Base-by-base conservation (phyloP, 75 land plant genomes). In the Cupressus sempervirens region DNA sequence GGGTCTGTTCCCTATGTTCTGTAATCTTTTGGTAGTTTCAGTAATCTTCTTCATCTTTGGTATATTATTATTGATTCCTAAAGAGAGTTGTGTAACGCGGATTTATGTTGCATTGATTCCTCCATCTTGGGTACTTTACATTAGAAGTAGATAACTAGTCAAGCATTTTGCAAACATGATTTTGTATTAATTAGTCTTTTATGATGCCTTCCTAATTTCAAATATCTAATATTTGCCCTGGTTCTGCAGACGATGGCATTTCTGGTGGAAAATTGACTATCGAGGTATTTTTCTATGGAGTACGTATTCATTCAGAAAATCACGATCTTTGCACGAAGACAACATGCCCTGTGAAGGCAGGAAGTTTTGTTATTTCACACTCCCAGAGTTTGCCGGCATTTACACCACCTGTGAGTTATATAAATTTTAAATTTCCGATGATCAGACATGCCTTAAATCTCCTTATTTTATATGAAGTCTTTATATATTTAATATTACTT, bases 401-500 rank as follows among this genome's bases (percentile, higher is more conserved):
- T 58, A 93, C 94, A n/a, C 94, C 94, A 38, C 94, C 96, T 36
- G 96, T 94, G 86, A 90, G 94, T 88, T 53, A 38, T 56, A 43
- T 43, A 43, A 26, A 8, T 43, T 40, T 77, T 41, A 43, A 26
- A 8, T 43, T 40, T 77, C 23, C 6, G 43, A 41, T 26, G 12
- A 43, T 10, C 6, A 41, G 12, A 77, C 46, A 23, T 41, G 43
- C n/a, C n/a, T 9, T 2, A 43, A 14, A 26, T 77, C 32, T 43
- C 29, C 11, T 38, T 43, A 23, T 43, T 11, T 12, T 26, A 77
- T 26, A 23, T 77, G 80, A 77, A 40, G 26, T 20, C 26, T 40
- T 20, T 77, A 75, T 75, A 75, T 75, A n/a, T n/a, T n/a, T n/a
- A n/a, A n/a, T n/a, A 41, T 38, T 12, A 75, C 36, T 38, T 36